These are phyloP conservation scores for Spinacia oleracea DNA, from an alignment of 179 eudicot species.

Conservation along the genomic window DNA sequence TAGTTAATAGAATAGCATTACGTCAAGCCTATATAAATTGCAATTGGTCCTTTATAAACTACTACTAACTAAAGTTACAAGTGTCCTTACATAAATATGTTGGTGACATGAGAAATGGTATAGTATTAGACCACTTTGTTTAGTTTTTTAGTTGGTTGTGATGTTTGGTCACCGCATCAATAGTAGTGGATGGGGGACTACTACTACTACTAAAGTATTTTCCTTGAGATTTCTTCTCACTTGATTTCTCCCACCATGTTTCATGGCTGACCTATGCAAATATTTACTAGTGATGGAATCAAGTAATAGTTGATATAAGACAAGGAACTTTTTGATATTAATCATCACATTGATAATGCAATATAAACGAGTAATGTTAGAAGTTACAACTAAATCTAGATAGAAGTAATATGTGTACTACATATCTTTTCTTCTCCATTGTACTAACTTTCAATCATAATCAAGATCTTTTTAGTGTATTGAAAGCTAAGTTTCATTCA, in stretches of 20 bases:
- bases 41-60: constrained; percentile 17
- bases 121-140: constrained; percentile 31
- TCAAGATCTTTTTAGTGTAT: neutral
- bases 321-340: neutral
- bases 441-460: neutral
- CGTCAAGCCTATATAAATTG: constrained; percentile 17
- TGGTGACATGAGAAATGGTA: constrained; percentile 29
- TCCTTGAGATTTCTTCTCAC: constrained; percentile 8
- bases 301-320: constrained; percentile 10
- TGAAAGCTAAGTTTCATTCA: neutral
- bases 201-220: constrained; percentile 16
- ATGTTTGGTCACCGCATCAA: constrained; percentile 31
- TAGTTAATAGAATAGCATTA: constrained; percentile 7
- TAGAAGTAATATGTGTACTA: neutral
- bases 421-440: neutral
- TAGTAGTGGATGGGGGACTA: constrained; percentile 4
- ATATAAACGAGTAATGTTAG: too few species aligned
- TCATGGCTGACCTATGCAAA: constrained; percentile 25
- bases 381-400: neutral
- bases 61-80: constrained; percentile 12
- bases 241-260: constrained; percentile 24
- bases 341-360: too few species aligned
- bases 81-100: neutral
- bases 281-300: constrained; percentile 26
- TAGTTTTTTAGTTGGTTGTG: constrained; percentile 35